These are phyloP conservation scores for Clonostachys rhizophaga DNA, from an alignment of 2,329 filamentous ascomycete genomes.

Conservation along the genomic window DNA sequence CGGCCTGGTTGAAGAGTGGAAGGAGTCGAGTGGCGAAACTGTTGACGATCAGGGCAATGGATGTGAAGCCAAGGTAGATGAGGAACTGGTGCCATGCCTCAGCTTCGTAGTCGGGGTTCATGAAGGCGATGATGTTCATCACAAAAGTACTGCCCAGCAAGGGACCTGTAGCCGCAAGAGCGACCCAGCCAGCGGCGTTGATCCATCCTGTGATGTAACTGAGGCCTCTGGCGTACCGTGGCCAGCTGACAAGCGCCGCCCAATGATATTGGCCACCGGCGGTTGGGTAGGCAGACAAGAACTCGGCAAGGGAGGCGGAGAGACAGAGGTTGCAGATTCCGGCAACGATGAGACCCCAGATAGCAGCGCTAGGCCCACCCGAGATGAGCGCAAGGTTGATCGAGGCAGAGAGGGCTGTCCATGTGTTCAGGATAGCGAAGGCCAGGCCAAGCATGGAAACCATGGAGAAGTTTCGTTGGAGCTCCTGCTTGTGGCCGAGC, in stretches of 20 bases:
- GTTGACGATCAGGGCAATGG: slow-evolving; percentile 59
- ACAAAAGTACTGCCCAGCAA: slow-evolving; percentile 29
- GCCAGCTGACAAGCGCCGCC: slow-evolving; percentile 30
- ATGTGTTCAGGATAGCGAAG: slow-evolving; percentile 9
- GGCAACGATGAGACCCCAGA: slow-evolving; percentile 41
- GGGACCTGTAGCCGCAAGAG: slow-evolving; percentile 33
- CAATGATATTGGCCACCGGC: slow-evolving; percentile 41
- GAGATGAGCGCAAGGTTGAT: slow-evolving; percentile 34
- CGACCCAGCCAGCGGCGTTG: slow-evolving; percentile 40
- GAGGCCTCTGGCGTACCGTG: slow-evolving; percentile 28
- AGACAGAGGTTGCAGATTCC: slow-evolving; percentile 36
- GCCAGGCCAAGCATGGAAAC: slow-evolving; percentile 34
- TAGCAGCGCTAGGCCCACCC: slow-evolving; percentile 31
- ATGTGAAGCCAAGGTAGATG: slow-evolving; percentile 62
- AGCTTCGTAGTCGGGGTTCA: slow-evolving; percentile 50
- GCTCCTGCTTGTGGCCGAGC: slow-evolving; percentile 17
- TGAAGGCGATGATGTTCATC: slow-evolving; percentile 32
- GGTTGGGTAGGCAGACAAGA: slow-evolving; percentile 38
- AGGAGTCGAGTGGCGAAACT: slow-evolving; percentile 53
- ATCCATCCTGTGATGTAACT: slow-evolving; percentile 38
- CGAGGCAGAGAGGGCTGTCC: slow-evolving; percentile 31
- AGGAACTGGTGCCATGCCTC: slow-evolving; percentile 69
- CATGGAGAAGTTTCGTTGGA: slow-evolving; percentile 44
- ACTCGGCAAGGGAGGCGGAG: slow-evolving; percentile 32
- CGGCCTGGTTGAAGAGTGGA: slow-evolving; percentile 59